Percentiles rank a stretch among this genome's conserved stretches.
Evolutionary conservation across 495 filamentous ascomycete species (phyloP).

Genomic region (Tetracladium marchalianum): DNA sequence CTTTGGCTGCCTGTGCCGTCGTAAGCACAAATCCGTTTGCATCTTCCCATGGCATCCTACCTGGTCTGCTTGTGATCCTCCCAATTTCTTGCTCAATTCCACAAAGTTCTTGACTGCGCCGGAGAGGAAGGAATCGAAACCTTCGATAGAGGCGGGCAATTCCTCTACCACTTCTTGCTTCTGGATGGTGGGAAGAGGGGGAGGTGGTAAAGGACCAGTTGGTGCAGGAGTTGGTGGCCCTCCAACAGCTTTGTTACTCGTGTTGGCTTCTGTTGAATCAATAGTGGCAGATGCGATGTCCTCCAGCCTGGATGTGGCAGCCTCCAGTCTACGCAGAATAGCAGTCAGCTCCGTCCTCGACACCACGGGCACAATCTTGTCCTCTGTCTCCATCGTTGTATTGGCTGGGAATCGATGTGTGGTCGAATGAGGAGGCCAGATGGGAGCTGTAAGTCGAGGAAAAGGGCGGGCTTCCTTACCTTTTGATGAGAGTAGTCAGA

Average conservation of each 20-base stretch:
- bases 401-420: constrained; percentile 5
- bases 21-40: constrained; percentile 1
- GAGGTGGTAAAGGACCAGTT: constrained; percentile 26
- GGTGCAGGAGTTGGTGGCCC: constrained; percentile 25
- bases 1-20: constrained; percentile 14
- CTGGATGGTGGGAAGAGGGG: constrained; percentile 19
- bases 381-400: constrained; percentile 5
- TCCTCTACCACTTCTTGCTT: constrained; percentile 40
- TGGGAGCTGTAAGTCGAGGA: constrained; percentile 5
- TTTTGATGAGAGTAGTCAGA: constrained; percentile 93
- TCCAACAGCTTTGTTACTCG: constrained; percentile 25
- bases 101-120: constrained; percentile 69
- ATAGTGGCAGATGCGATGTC: constrained; percentile 77
- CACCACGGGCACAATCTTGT: constrained; percentile 14
- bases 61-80: constrained; percentile 72
- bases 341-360: constrained; percentile 29
- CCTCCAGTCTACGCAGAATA: constrained; percentile 72
- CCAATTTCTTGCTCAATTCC: constrained; percentile 65
- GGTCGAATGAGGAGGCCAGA: neutral
- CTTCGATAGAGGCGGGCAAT: constrained; percentile 68
- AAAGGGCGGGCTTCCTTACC: constrained; percentile 43
- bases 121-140: constrained; percentile 74
- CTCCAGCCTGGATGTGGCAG: constrained; percentile 90
- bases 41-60: constrained; percentile 3
- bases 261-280: constrained; percentile 38